A percentile compares a stretch with the other conserved stretches of the same genome.
phyloP scores from a whole-genome alignment of 371 early-diverging fungal species.

The Dinochytrium kinnereticum region DNA sequence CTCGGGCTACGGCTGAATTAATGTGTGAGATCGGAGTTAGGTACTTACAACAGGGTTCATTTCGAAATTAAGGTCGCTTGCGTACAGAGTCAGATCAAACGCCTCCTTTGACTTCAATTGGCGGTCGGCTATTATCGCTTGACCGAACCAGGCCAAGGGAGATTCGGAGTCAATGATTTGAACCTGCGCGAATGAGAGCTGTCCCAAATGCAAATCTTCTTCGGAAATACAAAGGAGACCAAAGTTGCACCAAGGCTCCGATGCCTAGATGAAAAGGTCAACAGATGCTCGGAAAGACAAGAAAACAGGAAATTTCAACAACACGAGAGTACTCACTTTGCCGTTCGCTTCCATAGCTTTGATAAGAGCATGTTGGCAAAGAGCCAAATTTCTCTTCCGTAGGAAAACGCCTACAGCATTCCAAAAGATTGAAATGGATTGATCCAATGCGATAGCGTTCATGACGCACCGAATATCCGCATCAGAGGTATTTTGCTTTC shows the following conservation, averaged over 20 bases:
- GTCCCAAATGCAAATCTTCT: constrained; percentile 80
- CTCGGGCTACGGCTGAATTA: constrained; percentile 13
- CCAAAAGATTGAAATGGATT: constrained; percentile 68
- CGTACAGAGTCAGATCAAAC: constrained; percentile 25
- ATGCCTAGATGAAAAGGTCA: constrained; percentile 47
- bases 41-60: background rate
- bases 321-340: constrained; percentile 63
- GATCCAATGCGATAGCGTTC: constrained; percentile 71
- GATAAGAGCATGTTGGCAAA: constrained; percentile 87
- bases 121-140: constrained; percentile 63
- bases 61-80: constrained; percentile 21
- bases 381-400: constrained; percentile 57
- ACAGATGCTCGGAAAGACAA: background rate
- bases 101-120: background rate
- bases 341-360: constrained; percentile 74
- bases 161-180: constrained; percentile 83
- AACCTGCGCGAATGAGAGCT: constrained; percentile 74
- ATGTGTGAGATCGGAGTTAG: background rate
- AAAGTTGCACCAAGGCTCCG: constrained; percentile 81
- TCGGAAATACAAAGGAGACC: constrained; percentile 80
- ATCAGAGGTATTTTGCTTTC: too few relatives aligned
- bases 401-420: constrained; percentile 75
- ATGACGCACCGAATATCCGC: constrained; percentile 49
- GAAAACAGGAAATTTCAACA: background rate
- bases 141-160: constrained; percentile 84